A percentile compares a stretch with the other conserved stretches of the same genome.
phyloP scores from a whole-genome alignment of 371 early-diverging fungal species.

The Blakeslea trispora region DNA sequence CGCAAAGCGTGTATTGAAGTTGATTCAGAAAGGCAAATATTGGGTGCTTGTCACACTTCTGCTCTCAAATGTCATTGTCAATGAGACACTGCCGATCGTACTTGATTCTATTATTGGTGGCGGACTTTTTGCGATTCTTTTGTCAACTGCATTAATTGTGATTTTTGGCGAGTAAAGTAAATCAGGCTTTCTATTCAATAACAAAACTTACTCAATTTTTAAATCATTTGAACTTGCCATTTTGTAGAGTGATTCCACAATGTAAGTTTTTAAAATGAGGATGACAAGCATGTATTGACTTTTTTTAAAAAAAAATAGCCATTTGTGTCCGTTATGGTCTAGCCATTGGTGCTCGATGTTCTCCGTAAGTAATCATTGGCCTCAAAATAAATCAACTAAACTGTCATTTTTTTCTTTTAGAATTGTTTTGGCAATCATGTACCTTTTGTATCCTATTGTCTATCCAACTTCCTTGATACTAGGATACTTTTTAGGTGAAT shows the following conservation, averaged over 20 bases:
- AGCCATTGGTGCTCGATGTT: constrained; percentile 76
- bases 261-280: too few relatives aligned
- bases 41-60: constrained; percentile 88
- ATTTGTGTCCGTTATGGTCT: constrained; percentile 73
- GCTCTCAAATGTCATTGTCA: constrained; percentile 88
- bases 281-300: too few relatives aligned
- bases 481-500: constrained; percentile 77
- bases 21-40: constrained; percentile 73
- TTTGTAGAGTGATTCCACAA: constrained; percentile 47
- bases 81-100: constrained; percentile 93
- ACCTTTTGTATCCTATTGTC: constrained; percentile 67
- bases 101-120: constrained; percentile 78
- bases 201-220: constrained; percentile 27
- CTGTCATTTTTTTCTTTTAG: constrained; percentile 14
- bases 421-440: constrained; percentile 71
- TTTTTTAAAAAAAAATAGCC: too few relatives aligned
- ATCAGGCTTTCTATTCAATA: constrained; percentile 33
- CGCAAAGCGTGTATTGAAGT: constrained; percentile 70
- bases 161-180: constrained; percentile 85
- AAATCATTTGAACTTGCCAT: too few relatives aligned
- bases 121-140: constrained; percentile 82
- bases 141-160: constrained; percentile 86
- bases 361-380: constrained; percentile 35
- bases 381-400: neutral
- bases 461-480: constrained; percentile 80